phyloP scores from a whole-genome alignment of 2,329 filamentous ascomycete species.

The Beauveria sp. region DNA sequence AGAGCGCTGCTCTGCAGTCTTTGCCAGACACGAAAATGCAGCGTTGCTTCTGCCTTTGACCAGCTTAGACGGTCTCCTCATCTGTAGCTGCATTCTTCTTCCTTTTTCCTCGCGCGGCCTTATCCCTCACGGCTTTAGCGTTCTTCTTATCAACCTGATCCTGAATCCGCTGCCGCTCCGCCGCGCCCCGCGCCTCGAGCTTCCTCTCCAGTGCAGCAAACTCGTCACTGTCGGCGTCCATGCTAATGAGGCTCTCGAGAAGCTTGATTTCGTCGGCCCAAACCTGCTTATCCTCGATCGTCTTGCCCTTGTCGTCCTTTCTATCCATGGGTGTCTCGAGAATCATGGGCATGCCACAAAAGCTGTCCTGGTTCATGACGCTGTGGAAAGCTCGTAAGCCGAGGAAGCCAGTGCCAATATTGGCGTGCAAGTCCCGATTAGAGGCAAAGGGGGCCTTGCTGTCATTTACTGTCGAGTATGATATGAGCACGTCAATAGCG shows the following conservation, averaged over 20 bases:
- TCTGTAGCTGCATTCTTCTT: slow-evolving; percentile 27
- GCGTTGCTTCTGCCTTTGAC: background rate
- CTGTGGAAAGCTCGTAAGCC: slow-evolving; percentile 86
- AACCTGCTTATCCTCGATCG: slow-evolving; percentile 68
- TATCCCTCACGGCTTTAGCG: slow-evolving; percentile 29
- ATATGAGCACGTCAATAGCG: background rate
- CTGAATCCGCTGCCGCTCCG: slow-evolving; percentile 67
- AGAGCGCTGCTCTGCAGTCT: background rate
- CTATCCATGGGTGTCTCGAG: slow-evolving; percentile 91
- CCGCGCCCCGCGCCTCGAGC: slow-evolving; percentile 59
- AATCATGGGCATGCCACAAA: slow-evolving; percentile 79
- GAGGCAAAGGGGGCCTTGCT: slow-evolving; percentile 83
- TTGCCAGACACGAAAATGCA: background rate
- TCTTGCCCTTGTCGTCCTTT: slow-evolving; percentile 56
- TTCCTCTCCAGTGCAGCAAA: slow-evolving; percentile 60
- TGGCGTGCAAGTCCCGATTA: slow-evolving; percentile 84
- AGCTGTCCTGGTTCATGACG: slow-evolving; percentile 72
- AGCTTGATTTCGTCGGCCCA: slow-evolving; percentile 96
- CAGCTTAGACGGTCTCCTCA: slow-evolving; percentile 25
- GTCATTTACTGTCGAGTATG: slow-evolving; percentile 63
- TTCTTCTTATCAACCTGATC: slow-evolving; percentile 73
- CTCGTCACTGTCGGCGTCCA: slow-evolving; percentile 67
- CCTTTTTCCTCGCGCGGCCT: slow-evolving; percentile 25
- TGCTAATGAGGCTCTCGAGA: slow-evolving; percentile 78
- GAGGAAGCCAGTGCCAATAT: slow-evolving; percentile 91